Base-by-base conservation (phyloP, 768 basidiomycete genomes). In the Suillus lakei region DNA sequence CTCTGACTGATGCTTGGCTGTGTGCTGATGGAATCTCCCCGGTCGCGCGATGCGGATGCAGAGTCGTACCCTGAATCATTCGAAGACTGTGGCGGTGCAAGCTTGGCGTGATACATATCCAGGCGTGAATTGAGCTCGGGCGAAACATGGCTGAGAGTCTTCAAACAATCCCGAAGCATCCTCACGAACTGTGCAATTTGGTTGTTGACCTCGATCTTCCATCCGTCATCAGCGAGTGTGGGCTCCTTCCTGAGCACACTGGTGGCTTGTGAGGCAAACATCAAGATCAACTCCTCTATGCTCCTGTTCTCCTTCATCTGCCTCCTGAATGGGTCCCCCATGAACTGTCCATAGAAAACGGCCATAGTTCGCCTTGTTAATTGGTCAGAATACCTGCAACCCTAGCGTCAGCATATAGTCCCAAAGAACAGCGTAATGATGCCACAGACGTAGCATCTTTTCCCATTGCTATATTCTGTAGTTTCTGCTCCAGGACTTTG, bases 281-380 rank as follows among this genome's bases (percentile, higher is more conserved):
- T 92, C 60, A 99, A 84, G 65, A 99, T 97, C 62, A 99, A 90
- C 68, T 98, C 96, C 79, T 99, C 98, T 44, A 98, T 93, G 81
- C 97, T 98, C 54, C 98, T 86, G 76, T 94, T 96, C 76, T 98
- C 96, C 78, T 95, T 94, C 88, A 98, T 91, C 71, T 96, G 92
- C 41, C 88, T 85, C 64, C 91, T 89, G 82, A 98, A 97, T 44
- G 83, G 84, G 32, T 94, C 91, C 64, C 92, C 89, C 76, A 90
- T 88, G 76, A 93, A 94, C 67, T 95, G 93, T 15, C 91, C 91
- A 75, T 96, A 98, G 77, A 98, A 98, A 39, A 92, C 90, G 63
- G 91, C 96, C 84, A 97, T 91, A 1, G 93, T 95, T 63, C 94
- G 85, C 36, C 97, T 88, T 21, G 96, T 89, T 38, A 95, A 82